These are phyloP conservation scores for Aspergillus awamori DNA, from an alignment of 2,329 filamentous ascomycete species.

Conservation along the genomic window DNA sequence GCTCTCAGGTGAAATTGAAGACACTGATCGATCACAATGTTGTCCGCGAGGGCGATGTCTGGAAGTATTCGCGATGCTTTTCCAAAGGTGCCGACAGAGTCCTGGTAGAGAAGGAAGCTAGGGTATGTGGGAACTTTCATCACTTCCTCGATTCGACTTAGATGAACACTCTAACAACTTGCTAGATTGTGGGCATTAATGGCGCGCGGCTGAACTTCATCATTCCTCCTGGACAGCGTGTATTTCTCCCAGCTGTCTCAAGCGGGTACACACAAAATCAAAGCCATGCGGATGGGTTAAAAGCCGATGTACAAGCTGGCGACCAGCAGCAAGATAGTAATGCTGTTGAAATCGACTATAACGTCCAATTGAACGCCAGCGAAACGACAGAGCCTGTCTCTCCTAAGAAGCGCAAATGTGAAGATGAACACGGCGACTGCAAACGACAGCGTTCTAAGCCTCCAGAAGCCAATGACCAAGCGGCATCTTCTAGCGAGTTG, in stretches of 20 bases:
- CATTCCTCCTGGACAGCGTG: conserved; percentile 42
- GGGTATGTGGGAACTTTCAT: conserved; percentile 32
- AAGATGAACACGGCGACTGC: conserved; percentile 8
- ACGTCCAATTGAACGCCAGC: neutral
- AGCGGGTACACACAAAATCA: neutral
- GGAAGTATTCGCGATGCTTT: conserved; percentile 41
- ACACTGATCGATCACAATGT: conserved; percentile 40
- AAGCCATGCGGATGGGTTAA: neutral
- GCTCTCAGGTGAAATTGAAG: conserved; percentile 43
- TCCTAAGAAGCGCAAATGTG: conserved; percentile 21
- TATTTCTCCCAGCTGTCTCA: conserved; percentile 32
- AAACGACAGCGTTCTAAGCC: neutral
- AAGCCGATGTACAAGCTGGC: neutral
- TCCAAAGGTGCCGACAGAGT: conserved; percentile 30
- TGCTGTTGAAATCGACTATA: neutral
- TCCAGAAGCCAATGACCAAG: conserved; percentile 4
- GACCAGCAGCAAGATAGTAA: neutral
- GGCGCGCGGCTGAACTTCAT: conserved; percentile 39
- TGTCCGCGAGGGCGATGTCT: conserved; percentile 45
- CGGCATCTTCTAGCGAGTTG: neutral
- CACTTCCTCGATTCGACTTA: neutral
- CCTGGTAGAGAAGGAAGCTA: conserved; percentile 47
- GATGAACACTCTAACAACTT: neutral
- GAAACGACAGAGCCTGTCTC: neutral
- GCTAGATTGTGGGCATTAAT: conserved; percentile 39